Evolutionary conservation across 2,329 filamentous ascomycete genomes (phyloP).

Genomic region (Stagonosporopsis tanaceti): DNA sequence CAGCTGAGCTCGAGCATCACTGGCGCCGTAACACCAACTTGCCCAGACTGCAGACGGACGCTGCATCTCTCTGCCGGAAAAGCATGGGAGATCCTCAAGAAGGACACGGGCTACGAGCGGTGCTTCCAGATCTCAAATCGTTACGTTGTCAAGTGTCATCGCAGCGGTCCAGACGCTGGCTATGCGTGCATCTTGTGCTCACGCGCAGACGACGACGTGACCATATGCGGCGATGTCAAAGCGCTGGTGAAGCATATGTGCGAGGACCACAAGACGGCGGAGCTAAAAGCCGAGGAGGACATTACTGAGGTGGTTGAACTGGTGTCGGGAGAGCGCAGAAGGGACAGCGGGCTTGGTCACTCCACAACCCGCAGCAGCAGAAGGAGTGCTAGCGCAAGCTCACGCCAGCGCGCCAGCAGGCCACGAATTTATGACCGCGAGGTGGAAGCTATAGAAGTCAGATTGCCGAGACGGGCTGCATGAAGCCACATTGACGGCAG

Average conservation of each 20-base stretch:
- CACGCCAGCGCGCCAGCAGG: constrained; percentile 27
- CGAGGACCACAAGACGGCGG: constrained; percentile 40
- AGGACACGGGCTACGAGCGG: constrained; percentile 41
- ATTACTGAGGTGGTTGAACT: constrained; percentile 43
- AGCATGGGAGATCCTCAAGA: constrained; percentile 48
- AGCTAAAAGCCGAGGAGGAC: constrained; percentile 45
- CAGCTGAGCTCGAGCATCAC: constrained; percentile 38
- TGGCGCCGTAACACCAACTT: constrained; percentile 35
- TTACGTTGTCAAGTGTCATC: constrained; percentile 49
- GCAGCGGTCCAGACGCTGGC: constrained; percentile 41
- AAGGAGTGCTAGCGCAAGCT: constrained; percentile 39
- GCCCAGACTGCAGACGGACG: constrained; percentile 41
- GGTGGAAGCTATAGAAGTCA: constrained; percentile 35
- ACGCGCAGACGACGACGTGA: constrained; percentile 33
- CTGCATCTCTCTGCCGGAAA: constrained; percentile 45
- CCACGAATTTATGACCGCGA: constrained; percentile 33
- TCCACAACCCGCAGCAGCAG: constrained; percentile 29
- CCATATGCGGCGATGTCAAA: constrained; percentile 49
- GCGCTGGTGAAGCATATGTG: constrained; percentile 47
- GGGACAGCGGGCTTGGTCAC: constrained; percentile 38
- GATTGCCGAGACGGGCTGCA: constrained; percentile 24
- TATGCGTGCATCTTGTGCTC: constrained; percentile 48
- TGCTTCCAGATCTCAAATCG: constrained; percentile 46
- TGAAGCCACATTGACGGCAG: constrained; percentile 6
- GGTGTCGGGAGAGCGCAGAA: constrained; percentile 22